Conservation (phyloP, 2,329 filamentous ascomycete species). For the Sporothrix variecibatus region DNA sequence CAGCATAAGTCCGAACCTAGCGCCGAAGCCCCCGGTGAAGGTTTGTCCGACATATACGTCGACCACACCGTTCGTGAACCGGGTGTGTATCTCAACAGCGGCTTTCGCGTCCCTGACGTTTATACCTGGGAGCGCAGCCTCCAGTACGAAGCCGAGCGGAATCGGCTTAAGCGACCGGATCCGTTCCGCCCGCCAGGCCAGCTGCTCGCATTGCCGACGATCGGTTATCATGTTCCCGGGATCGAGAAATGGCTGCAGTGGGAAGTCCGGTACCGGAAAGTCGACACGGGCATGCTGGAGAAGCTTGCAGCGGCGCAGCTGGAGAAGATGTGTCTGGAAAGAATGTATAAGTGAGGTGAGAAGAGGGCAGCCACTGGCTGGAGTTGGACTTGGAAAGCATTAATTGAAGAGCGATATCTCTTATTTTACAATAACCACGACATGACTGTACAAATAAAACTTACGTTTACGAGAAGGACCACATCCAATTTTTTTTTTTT, state of each 20-base stretch:
- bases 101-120: not conserved
- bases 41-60: too few relatives aligned
- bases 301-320: not conserved
- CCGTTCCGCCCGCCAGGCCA: conserved; percentile 36
- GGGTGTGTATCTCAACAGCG: not conserved
- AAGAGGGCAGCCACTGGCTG: not conserved
- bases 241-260: conserved; percentile 52
- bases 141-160: not conserved
- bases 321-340: not conserved
- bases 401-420: not conserved
- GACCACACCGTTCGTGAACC: not conserved
- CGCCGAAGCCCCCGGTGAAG: too few relatives aligned
- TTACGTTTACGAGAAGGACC: not conserved
- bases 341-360: not conserved
- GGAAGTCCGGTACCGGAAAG: conserved; percentile 53
- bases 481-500: too few relatives aligned
- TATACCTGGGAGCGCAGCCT: conserved; percentile 26
- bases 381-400: not conserved
- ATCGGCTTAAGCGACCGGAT: not conserved
- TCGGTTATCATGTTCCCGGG: conserved; percentile 51
- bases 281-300: conserved; percentile 46
- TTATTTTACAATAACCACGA: not conserved
- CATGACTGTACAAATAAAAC: not conserved
- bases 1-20: too few relatives aligned
- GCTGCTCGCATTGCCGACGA: conserved; percentile 55